Conservation (phyloP, 2,329 filamentous ascomycete genomes). For the Fusarium verticillioides region DNA sequence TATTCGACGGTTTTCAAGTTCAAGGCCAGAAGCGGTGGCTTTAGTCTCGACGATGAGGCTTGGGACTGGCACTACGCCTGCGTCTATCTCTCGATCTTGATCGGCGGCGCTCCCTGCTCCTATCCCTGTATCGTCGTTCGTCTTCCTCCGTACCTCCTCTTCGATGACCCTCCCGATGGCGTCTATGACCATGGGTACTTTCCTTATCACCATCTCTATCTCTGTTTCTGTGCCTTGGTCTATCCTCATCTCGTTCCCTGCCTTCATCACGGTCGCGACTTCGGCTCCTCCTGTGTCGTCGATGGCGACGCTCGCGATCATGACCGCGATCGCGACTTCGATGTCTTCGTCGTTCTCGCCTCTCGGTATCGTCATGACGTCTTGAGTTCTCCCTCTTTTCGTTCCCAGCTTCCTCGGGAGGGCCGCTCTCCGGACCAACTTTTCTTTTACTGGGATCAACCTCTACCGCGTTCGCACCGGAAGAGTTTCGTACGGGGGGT, state of each 20-base stretch:
- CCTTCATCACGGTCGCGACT: conserved; percentile 45
- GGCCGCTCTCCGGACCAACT: conserved; percentile 44
- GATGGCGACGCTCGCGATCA: conserved; percentile 46
- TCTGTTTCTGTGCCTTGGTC: conserved; percentile 6
- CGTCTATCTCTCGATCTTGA: conserved; percentile 38
- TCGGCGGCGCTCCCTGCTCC: conserved; percentile 37
- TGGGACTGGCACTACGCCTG: conserved; percentile 31
- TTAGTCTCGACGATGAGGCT: conserved; percentile 24
- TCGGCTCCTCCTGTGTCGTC: conserved; percentile 49
- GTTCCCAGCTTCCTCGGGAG: conserved; percentile 43
- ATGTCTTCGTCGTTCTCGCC: conserved; percentile 48
- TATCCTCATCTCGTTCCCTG: conserved; percentile 31
- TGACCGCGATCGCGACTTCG: conserved; percentile 50
- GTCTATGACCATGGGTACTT: conserved; percentile 29
- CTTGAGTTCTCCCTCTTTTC: conserved; percentile 45
- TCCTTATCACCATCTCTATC: conserved; percentile 8
- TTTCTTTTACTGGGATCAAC: conserved; percentile 58
- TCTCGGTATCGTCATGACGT: conserved; percentile 48
- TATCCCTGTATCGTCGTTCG: conserved; percentile 28
- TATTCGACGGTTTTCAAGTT: not conserved
- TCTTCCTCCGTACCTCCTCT: conserved; percentile 19
- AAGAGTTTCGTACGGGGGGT: conserved; percentile 68
- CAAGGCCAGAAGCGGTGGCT: not conserved
- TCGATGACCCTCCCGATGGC: conserved; percentile 17
- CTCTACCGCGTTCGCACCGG: conserved; percentile 75